phyloP scores from a whole-genome alignment of 768 basidiomycete genomes.

The Suillus luteus region DNA sequence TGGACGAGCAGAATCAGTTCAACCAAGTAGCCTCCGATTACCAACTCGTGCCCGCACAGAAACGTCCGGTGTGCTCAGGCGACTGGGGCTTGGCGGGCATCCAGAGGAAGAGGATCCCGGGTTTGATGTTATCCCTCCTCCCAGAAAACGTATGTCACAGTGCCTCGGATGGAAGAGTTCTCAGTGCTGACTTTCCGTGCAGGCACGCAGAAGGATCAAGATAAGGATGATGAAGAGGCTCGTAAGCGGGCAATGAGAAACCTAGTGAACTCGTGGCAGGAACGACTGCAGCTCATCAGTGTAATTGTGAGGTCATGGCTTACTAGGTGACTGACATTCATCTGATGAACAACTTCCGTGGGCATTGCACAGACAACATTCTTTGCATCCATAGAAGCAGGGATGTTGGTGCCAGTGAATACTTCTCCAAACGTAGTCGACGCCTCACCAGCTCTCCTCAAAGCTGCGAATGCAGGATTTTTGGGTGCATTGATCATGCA shows the following conservation, averaged over 20 bases:
- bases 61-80: conserved; percentile 25
- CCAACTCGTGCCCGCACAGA: conserved; percentile 17
- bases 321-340: neutral
- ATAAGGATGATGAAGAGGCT: conserved; percentile 48
- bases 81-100: conserved; percentile 21
- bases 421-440: conserved; percentile 25
- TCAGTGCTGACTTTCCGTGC: neutral
- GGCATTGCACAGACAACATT: conserved; percentile 52
- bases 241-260: conserved; percentile 48
- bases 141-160: conserved; percentile 24
- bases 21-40: neutral
- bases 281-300: conserved; percentile 59
- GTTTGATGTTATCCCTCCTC: conserved; percentile 4
- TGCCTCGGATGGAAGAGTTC: neutral
- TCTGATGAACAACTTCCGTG: neutral
- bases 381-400: conserved; percentile 60
- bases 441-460: conserved; percentile 16
- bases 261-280: conserved; percentile 63
- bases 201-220: conserved; percentile 53
- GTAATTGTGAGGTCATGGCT: conserved; percentile 48
- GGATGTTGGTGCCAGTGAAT: conserved; percentile 45
- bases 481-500: conserved; percentile 58
- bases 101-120: conserved; percentile 21
- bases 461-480: conserved; percentile 47
- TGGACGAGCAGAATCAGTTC: conserved; percentile 8